A percentile compares a stretch with the other conserved stretches of the same genome.
These are phyloP conservation scores for Hippophae tibetana DNA, from an alignment of 306 rosid species.

Conservation along the genomic window DNA sequence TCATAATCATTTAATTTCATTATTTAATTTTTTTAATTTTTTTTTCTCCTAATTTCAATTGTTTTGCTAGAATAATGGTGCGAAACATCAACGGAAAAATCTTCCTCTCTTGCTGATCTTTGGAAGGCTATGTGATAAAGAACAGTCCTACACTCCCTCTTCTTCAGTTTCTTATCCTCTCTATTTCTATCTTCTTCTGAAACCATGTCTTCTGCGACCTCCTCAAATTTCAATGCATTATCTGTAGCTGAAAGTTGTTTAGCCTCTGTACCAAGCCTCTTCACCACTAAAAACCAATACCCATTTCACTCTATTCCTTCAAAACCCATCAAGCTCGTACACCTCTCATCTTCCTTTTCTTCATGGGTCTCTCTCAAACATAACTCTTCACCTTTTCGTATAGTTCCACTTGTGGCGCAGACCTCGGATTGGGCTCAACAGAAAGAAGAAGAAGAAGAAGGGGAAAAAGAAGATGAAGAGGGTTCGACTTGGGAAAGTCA, in stretches of 20 bases:
- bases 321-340: conserved; percentile 22
- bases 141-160: too few relatives aligned
- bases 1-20: too few relatives aligned
- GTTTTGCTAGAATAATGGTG: too few relatives aligned
- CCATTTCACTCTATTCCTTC: conserved; percentile 17
- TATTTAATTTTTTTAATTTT: too few relatives aligned
- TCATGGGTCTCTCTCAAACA: conserved; percentile 23
- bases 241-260: conserved; percentile 27
- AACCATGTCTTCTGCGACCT: conserved; percentile 24
- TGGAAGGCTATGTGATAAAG: too few relatives aligned
- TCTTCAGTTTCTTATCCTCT: conserved; percentile 10
- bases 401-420: conserved; percentile 25
- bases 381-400: conserved; percentile 15
- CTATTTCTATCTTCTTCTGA: neutral
- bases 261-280: conserved; percentile 15
- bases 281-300: conserved; percentile 23
- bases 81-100: too few relatives aligned
- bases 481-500: conserved; percentile 5
- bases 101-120: too few relatives aligned
- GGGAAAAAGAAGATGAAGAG: neutral
- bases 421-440: conserved; percentile 36
- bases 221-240: conserved; percentile 18
- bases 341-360: conserved; percentile 14
- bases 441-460: conserved; percentile 4
- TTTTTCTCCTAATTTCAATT: too few relatives aligned